phyloP scores from a whole-genome alignment of 78 protist species.

The slime mould (Dictyostelium discoideum) region DNA sequence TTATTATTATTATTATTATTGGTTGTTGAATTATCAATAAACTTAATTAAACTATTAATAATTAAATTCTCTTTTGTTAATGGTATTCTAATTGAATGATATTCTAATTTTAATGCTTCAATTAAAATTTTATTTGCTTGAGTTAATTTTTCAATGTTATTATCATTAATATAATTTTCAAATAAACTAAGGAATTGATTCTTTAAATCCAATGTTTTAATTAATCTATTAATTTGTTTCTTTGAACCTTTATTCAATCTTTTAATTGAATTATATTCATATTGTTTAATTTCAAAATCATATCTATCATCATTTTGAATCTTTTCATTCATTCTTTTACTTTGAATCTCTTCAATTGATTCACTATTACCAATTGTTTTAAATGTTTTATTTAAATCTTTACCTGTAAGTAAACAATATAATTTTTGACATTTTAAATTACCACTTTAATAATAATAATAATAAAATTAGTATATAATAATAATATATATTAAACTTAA shows the following conservation, averaged over 20 bases:
- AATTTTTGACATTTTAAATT: neutral
- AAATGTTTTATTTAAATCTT: neutral
- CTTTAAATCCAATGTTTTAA: neutral
- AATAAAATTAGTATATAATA: neutral
- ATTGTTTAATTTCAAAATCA: neutral
- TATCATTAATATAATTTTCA: neutral
- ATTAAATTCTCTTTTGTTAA: neutral
- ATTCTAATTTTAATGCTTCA: neutral
- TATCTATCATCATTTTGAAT: neutral
- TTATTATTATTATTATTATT: neutral
- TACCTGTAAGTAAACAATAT: neutral
- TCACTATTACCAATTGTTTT: neutral
- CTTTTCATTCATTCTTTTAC: neutral
- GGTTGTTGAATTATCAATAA: neutral
- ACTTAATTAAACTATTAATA: neutral
- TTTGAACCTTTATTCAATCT: neutral
- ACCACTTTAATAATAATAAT: neutral
- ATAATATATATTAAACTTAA: no score
- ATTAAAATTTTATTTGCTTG: neutral
- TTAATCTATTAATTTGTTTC: neutral
- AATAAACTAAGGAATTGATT: neutral
- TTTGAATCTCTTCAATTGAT: neutral
- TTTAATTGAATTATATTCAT: neutral
- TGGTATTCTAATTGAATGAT: neutral
- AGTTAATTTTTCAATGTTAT: neutral